phyloP scores from a whole-genome alignment of 2,329 filamentous ascomycete species.

The Trichoderma koningiopsis region DNA sequence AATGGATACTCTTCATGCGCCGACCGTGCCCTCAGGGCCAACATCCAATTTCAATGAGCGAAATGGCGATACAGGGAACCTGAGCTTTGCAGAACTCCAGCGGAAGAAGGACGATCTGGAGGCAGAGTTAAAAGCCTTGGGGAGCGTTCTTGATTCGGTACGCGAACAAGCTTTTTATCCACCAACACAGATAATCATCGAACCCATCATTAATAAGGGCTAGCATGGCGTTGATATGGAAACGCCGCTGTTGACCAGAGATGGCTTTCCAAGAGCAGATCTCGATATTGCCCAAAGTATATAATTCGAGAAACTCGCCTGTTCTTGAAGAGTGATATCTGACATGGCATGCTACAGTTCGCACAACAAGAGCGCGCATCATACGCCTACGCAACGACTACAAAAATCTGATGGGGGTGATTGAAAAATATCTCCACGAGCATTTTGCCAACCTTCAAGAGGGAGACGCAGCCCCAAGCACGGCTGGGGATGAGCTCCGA shows the following conservation, averaged over 20 bases:
- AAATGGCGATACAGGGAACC: slow-evolving; percentile 63
- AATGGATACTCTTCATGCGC: slow-evolving; percentile 62
- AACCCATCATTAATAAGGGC: not conserved
- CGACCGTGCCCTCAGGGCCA: slow-evolving; percentile 71
- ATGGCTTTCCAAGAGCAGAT: slow-evolving; percentile 91
- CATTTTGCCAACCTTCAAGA: slow-evolving; percentile 77
- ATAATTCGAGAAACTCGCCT: not conserved
- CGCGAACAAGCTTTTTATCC: slow-evolving; percentile 34
- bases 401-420: slow-evolving; percentile 79
- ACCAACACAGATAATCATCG: not conserved
- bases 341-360: slow-evolving; percentile 59
- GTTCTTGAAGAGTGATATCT: not conserved
- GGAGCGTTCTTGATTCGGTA: slow-evolving; percentile 87
- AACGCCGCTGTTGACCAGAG: slow-evolving; percentile 80
- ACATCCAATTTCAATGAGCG: slow-evolving; percentile 57
- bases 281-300: slow-evolving; percentile 93
- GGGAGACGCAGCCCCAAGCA: slow-evolving; percentile 41
- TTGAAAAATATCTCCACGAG: slow-evolving; percentile 85
- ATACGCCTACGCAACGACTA: slow-evolving; percentile 91
- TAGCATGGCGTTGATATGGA: slow-evolving; percentile 94
- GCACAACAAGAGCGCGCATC: slow-evolving; percentile 88
- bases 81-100: slow-evolving; percentile 79
- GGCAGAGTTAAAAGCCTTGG: slow-evolving; percentile 80
- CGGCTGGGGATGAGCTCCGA: slow-evolving; percentile 31
- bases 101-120: slow-evolving; percentile 83